Conservation (phyloP, 805 yeast species). For the Komagataella mondaviorum region DNA sequence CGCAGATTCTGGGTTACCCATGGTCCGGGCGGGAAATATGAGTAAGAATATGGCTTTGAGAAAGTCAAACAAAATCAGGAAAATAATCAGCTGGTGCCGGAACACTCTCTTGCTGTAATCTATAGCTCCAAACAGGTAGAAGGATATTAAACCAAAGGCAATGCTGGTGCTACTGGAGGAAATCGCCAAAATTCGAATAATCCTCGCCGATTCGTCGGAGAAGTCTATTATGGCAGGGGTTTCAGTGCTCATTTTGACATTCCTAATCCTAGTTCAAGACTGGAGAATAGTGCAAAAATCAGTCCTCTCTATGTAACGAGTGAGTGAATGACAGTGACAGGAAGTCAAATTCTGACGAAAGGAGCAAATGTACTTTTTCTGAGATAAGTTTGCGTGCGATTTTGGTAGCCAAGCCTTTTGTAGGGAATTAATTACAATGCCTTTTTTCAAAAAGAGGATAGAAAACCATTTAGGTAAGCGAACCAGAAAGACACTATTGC, state of each 20-base stretch:
- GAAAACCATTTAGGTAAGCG: neutral
- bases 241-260: neutral
- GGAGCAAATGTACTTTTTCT: neutral
- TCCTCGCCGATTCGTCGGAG: neutral
- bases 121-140: slow-evolving; percentile 47
- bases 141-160: slow-evolving; percentile 39
- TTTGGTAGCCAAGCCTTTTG: neutral
- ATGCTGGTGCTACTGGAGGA: slow-evolving; percentile 36
- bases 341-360: neutral
- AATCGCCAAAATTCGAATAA: slow-evolving; percentile 27
- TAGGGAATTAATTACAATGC: neutral
- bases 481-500: slow-evolving; percentile 5
- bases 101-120: slow-evolving; percentile 52
- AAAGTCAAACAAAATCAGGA: slow-evolving; percentile 60
- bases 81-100: slow-evolving; percentile 57
- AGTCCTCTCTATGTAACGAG: slow-evolving; percentile 1
- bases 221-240: neutral
- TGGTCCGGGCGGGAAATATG: slow-evolving; percentile 36
- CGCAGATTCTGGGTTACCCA: slow-evolving; percentile 4
- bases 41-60: slow-evolving; percentile 58
- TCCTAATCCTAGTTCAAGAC: neutral
- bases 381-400: neutral
- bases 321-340: neutral
- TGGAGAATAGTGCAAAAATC: neutral
- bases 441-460: neutral